These are phyloP conservation scores for Nicotiana tomentosiformis DNA, from an alignment of 257 asterid genomes.

Conservation along the genomic window DNA sequence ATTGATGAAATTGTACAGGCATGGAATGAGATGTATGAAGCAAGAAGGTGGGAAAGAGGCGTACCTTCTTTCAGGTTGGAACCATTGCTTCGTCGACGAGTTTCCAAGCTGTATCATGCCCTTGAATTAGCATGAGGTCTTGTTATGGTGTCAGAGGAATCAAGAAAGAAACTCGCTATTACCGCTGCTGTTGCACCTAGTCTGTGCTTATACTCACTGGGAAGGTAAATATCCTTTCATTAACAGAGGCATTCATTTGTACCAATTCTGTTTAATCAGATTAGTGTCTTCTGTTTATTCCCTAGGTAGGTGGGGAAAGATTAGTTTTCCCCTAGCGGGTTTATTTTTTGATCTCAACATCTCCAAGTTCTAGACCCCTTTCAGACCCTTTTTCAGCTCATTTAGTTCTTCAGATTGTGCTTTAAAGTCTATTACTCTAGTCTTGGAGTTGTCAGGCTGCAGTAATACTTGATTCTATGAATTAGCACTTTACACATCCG, in stretches of 20 bases:
- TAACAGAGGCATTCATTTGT: neutral
- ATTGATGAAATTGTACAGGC: constrained; percentile 85
- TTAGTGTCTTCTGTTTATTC: neutral
- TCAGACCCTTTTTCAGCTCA: too few species aligned
- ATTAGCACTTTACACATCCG: neutral
- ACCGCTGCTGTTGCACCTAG: constrained; percentile 15
- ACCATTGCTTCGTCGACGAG: constrained; percentile 71
- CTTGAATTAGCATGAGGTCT: constrained; percentile 47
- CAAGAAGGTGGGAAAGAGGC: constrained; percentile 60
- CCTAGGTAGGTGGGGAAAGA: neutral
- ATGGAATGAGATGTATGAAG: constrained; percentile 90
- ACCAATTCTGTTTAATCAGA: neutral
- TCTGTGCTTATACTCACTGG: constrained; percentile 21
- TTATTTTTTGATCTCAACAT: neutral
- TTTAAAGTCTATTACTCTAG: neutral
- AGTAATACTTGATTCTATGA: neutral
- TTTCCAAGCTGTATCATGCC: constrained; percentile 54
- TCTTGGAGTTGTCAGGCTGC: neutral
- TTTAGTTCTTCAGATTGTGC: too few species aligned
- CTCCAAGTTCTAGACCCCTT: neutral
- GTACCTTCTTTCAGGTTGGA: constrained; percentile 58
- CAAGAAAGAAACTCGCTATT: constrained; percentile 12
- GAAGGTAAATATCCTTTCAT: constrained; percentile 27
- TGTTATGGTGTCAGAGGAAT: constrained; percentile 15
- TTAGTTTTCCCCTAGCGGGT: neutral